These are phyloP conservation scores for Stipa capillata DNA, from an alignment of 176 grass and related monocot species.

Conservation along the genomic window DNA sequence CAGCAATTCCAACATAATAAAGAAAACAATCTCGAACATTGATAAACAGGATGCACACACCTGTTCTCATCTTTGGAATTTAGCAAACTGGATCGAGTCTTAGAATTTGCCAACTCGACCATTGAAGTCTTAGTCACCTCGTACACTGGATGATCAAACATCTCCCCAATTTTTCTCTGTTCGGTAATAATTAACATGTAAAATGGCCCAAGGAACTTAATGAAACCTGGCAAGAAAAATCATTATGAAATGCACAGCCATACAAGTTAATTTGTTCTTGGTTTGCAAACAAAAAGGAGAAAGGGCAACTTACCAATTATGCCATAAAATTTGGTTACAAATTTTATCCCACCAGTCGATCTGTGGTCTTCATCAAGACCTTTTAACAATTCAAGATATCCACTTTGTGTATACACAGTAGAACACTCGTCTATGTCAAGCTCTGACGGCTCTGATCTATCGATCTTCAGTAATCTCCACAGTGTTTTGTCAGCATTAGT, in stretches of 20 bases:
- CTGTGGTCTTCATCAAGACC: constrained; percentile 53
- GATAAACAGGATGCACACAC: constrained; percentile 13
- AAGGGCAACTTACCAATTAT: constrained; percentile 60
- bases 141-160: constrained; percentile 83
- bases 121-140: constrained; percentile 63
- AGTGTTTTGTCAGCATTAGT: constrained; percentile 48
- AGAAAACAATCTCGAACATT: background rate
- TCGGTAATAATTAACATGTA: constrained; percentile 94
- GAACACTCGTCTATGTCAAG: constrained; percentile 69
- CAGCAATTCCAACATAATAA: background rate
- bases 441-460: constrained; percentile 55
- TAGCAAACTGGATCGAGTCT: constrained; percentile 23
- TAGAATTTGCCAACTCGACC: constrained; percentile 58
- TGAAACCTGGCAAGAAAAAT: constrained; percentile 53
- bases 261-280: background rate
- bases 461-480: constrained; percentile 77
- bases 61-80: constrained; percentile 56
- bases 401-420: constrained; percentile 51
- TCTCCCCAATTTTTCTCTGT: constrained; percentile 62
- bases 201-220: constrained; percentile 84
- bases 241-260: background rate
- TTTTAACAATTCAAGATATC: constrained; percentile 46
- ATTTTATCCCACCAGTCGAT: constrained; percentile 71
- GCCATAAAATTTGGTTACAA: constrained; percentile 83
- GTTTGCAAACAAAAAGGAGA: background rate